phyloP scores from a whole-genome alignment of 140 eudicot species.

The Anethum foeniculum region DNA sequence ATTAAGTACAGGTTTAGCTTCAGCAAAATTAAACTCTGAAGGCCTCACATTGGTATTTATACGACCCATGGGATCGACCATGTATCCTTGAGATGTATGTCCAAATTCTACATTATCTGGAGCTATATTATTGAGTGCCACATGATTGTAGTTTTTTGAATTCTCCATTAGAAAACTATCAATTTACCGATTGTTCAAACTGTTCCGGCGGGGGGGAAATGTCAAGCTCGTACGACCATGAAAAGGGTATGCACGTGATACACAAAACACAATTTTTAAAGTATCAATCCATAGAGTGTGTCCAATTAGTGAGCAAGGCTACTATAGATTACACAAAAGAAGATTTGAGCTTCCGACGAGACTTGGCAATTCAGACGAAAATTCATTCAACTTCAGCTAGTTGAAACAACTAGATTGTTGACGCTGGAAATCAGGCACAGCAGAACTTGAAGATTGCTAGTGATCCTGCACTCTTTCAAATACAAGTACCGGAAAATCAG shows the following conservation, averaged over 20 bases:
- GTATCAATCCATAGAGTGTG: not conserved
- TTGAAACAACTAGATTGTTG: not conserved
- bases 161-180: constrained; percentile 45
- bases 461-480: not conserved
- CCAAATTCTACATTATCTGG: constrained; percentile 34
- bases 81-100: constrained; percentile 44
- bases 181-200: constrained; percentile 6
- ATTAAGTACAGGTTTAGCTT: constrained; percentile 59
- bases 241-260: constrained; percentile 27
- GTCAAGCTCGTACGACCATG: constrained; percentile 26
- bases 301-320: not conserved
- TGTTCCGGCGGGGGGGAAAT: constrained; percentile 19
- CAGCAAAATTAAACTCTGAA: constrained; percentile 31
- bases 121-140: constrained; percentile 25
- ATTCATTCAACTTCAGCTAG: not conserved
- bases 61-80: constrained; percentile 28
- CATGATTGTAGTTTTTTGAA: constrained; percentile 36
- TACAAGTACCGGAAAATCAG: not conserved
- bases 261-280: constrained; percentile 13
- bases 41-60: constrained; percentile 30
- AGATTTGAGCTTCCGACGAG: not conserved
- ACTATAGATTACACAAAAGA: not conserved
- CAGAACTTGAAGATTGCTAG: not conserved
- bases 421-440: not conserved
- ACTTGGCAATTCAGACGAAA: not conserved